Evolutionary conservation across 306 rosid genomes (phyloP), one percentile per base, ranked within the genome.

Genomic region (Vigna radiata): DNA sequence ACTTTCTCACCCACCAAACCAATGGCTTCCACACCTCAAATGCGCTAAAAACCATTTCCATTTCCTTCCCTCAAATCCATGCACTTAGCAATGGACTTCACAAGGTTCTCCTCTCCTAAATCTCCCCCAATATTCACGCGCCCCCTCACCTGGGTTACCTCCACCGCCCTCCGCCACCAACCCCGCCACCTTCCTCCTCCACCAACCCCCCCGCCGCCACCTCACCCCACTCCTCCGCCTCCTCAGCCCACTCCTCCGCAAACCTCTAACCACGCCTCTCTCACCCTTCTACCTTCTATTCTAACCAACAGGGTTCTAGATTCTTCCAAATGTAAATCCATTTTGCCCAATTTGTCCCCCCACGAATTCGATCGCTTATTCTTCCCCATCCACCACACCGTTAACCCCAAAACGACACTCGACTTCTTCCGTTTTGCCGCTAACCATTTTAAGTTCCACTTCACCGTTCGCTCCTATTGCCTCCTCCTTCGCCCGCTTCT

Each of bases 381-480:
- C 77, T 78, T 47, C 37, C 79, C 86, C 16, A 53, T 86, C 66
- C 78, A 83, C 27, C 72, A 77, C 72, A 68, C 72, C 62, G 80
- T 77, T 7, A 86, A 91, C 84, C 92, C 79, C 81, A 86, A 64
- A 78, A 89, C 94, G 1, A 81, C 89, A 8, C 85, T 81, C 15
- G 59, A 86, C 12, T 91, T 91, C 73, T 89, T 91, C 70, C 85
- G 79, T 83, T 83, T 87, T 41, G 92, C 93, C 8, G 16, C 87
- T 7, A 50, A 52, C 16, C 72, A 41, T 13, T 89, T 68, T 62
- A 82, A 75, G 56, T 91, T 89, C 58, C 84, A 54, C 7, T 91
- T 91, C 89, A 77, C 88, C n/a, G 60, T 83, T 56, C 85, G 92
- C 7, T 89, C 96, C 0, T 87, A 87, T 27, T 91, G 96, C 81